phyloP scores from a whole-genome alignment of 108 stramenopile genomes.

The Cyclotella baltica region DNA sequence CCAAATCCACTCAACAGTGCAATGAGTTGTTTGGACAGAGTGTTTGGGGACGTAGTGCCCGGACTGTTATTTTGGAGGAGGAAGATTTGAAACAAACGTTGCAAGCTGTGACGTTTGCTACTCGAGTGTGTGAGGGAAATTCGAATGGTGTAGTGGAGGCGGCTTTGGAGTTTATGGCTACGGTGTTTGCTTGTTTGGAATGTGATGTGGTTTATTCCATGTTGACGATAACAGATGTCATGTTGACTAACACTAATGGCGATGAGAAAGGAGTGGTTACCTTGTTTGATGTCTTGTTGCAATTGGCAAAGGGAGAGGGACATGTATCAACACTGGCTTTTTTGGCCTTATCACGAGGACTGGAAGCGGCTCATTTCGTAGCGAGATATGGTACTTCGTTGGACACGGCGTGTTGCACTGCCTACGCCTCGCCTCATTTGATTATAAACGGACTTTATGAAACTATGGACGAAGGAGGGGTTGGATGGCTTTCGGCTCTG shows the following conservation, averaged over 20 bases:
- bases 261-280: background rate
- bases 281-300: slow-evolving; percentile 23
- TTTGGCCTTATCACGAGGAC: slow-evolving; percentile 46
- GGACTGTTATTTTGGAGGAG: slow-evolving; percentile 35
- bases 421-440: slow-evolving; percentile 41
- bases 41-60: slow-evolving; percentile 44
- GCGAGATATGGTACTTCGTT: slow-evolving; percentile 29
- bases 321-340: slow-evolving; percentile 24
- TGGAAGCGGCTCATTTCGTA: slow-evolving; percentile 41
- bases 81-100: slow-evolving; percentile 35
- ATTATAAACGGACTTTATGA: background rate
- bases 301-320: slow-evolving; percentile 8
- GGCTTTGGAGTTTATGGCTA: slow-evolving; percentile 45
- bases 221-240: slow-evolving; percentile 9
- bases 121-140: slow-evolving; percentile 27
- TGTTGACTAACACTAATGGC: background rate
- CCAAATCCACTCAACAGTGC: background rate
- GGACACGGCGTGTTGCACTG: slow-evolving; percentile 35
- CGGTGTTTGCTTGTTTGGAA: slow-evolving; percentile 50
- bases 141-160: slow-evolving; percentile 32
- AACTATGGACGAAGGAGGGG: slow-evolving; percentile 47
- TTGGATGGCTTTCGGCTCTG: slow-evolving; percentile 48
- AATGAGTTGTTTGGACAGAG: slow-evolving; percentile 40
- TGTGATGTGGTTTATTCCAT: slow-evolving; percentile 49
- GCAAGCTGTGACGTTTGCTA: slow-evolving; percentile 30